Base-by-base conservation (phyloP, 257 asterid species). In the Verbascum thapsus region DNA sequence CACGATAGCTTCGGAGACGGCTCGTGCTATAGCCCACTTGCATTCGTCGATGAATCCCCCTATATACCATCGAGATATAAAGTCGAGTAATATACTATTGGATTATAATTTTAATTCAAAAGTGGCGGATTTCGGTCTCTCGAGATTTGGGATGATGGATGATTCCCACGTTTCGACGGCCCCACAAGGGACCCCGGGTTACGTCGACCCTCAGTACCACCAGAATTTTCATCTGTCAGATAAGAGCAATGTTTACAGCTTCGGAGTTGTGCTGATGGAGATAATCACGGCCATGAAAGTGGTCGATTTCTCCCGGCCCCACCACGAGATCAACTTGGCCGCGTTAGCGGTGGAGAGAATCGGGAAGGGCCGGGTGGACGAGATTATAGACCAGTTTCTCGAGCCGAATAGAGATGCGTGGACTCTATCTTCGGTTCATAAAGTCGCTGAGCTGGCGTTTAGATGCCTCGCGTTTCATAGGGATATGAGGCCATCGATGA, bases 181-280 rank as follows among this genome's bases (percentile, higher is more conserved):
- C 5, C 98, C 98, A 3, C 98, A 91, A 59, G 98, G 98, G 30
- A 91, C 98, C 12, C 98, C 96, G 0, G 98, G 98, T 47, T 91
- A 91, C 66, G 78, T 91, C 3, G 98, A 91, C 52, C 98, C 98
- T 18, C 96, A 91, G 51, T 91, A 91, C 58, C 96, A 91, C 51
- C 98, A 91, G 71, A 91, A 86, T 79, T 91, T 79, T 85, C 96
- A 88, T 69, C 92, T 91, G 12, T 91, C 96, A 2, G 98, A 91
- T 49, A 91, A 88, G 60, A 91, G 98, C 49, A 96, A 91, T 15
- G 98, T 91, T 10, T 91, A 91, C 81, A 91, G 98, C 35, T 91
- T 91, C 11, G 98, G 98, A 8, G 98, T 91, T 11, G 98, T 91
- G 44, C 98, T 91, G 15, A 83, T 91, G n/a, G 98, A 91, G 71